Evolutionary conservation across 208 protist species (phyloP).

Genomic region (Sergeia podlipaevii): DNA sequence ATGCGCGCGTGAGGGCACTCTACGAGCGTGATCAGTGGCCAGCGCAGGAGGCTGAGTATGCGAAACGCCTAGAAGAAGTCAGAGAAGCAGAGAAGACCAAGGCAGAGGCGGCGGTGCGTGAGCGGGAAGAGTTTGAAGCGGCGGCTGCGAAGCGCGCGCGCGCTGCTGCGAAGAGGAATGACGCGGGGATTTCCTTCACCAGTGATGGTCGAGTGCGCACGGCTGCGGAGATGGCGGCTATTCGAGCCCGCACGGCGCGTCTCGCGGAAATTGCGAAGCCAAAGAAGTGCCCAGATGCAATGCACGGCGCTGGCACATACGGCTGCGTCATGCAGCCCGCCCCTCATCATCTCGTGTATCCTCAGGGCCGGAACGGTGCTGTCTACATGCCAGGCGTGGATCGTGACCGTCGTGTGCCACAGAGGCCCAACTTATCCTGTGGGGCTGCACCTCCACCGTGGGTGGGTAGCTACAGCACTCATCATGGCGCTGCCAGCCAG

Average conservation of each 20-base stretch:
- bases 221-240: constrained; percentile 11
- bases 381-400: constrained; percentile 74
- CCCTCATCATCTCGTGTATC: constrained; percentile 27
- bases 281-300: constrained; percentile 14
- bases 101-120: constrained; percentile 15
- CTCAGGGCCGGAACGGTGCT: constrained; percentile 38
- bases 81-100: constrained; percentile 18
- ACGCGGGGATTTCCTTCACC: neutral
- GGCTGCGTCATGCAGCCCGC: constrained; percentile 46
- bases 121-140: constrained; percentile 11
- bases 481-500: constrained; percentile 17
- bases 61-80: constrained; percentile 24
- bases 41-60: constrained; percentile 16
- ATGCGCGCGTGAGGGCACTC: constrained; percentile 46
- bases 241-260: constrained; percentile 15
- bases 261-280: constrained; percentile 48
- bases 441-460: constrained; percentile 38
- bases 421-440: constrained; percentile 18
- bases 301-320: constrained; percentile 26
- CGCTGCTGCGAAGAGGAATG: neutral
- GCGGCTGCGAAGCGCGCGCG: neutral
- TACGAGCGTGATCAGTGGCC: constrained; percentile 13
- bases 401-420: constrained; percentile 76
- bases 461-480: constrained; percentile 61
- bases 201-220: neutral